phyloP scores from a whole-genome alignment of 176 grass and related monocot genomes.

The Oryza glaberrima region DNA sequence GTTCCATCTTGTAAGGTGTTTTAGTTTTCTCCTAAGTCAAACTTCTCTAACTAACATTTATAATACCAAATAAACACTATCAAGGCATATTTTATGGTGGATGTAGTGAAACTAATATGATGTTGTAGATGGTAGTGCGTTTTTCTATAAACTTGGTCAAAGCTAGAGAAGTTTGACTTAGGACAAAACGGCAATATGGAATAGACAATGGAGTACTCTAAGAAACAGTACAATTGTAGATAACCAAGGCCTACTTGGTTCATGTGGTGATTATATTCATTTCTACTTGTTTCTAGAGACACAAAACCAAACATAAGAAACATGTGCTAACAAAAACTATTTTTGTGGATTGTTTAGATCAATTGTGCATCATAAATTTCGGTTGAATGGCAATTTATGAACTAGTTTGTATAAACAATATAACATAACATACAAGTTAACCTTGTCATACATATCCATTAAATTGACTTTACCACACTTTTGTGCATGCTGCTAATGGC shows the following conservation, averaged over 20 bases:
- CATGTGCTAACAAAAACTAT: background rate
- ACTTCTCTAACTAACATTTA: too few species aligned
- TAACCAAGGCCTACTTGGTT: background rate
- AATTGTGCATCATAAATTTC: background rate
- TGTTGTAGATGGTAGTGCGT: too few species aligned
- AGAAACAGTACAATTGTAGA: background rate
- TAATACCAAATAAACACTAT: too few species aligned
- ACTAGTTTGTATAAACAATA: constrained; percentile 4
- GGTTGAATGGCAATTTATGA: background rate
- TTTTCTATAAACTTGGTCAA: too few species aligned
- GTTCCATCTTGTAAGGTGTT: too few species aligned
- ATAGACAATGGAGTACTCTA: background rate
- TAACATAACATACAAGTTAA: background rate
- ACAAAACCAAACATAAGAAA: background rate
- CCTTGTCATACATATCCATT: background rate
- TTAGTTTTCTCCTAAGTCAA: too few species aligned
- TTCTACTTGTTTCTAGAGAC: background rate
- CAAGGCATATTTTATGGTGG: too few species aligned
- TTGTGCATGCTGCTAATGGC: constrained; percentile 6
- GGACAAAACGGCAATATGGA: too few species aligned
- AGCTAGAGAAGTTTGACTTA: too few species aligned
- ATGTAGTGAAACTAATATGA: too few species aligned
- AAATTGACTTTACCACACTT: background rate
- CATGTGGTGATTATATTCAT: background rate
- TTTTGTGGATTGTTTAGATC: background rate